Conservation (phyloP, 2,329 filamentous ascomycete species). For the Immersiporthe knoxdaviesiana region DNA sequence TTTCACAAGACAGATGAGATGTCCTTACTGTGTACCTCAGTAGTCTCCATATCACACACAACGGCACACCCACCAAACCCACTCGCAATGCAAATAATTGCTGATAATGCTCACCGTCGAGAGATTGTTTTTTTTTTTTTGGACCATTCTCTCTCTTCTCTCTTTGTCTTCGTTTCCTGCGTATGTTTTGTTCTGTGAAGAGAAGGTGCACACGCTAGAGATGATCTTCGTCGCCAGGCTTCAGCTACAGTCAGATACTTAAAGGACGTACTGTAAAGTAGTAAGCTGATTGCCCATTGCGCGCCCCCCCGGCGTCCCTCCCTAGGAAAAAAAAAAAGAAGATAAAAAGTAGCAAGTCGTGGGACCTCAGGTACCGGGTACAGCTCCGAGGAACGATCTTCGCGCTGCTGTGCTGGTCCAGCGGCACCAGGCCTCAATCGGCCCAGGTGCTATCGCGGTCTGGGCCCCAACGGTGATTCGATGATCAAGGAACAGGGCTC, state of each 20-base stretch:
- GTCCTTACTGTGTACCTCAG: too few species aligned
- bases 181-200: too few species aligned
- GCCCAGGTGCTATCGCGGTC: neutral
- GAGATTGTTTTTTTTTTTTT: neutral
- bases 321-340: too few species aligned
- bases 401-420: neutral
- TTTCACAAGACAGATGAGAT: slow-evolving; percentile 2
- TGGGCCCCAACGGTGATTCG: neutral
- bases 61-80: neutral
- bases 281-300: neutral
- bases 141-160: too few species aligned
- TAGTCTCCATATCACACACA: neutral
- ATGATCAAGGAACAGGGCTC: neutral
- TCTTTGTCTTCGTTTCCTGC: neutral
- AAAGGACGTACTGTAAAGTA: neutral
- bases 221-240: neutral
- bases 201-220: neutral
- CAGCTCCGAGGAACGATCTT: neutral
- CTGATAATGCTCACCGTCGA: neutral
- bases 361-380: neutral
- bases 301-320: too few species aligned
- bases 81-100: neutral
- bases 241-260: neutral
- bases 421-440: neutral
- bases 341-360: neutral